Base-by-base conservation (phyloP, 805 yeast species). In the Zygoascus tannicola region DNA sequence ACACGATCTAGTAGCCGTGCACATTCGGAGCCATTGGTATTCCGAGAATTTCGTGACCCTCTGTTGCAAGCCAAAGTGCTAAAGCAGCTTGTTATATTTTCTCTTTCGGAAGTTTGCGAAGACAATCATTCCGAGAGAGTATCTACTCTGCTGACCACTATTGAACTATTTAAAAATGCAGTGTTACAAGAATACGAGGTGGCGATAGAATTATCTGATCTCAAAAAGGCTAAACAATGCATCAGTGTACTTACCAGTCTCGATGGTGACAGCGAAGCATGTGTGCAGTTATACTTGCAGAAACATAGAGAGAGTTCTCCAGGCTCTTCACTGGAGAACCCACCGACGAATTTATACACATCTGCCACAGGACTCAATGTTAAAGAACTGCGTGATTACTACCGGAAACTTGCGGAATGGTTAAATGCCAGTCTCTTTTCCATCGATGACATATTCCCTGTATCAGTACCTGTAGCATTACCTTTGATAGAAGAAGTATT, bases 161-260 rank as follows among this genome's bases (percentile, higher is more conserved):
- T 77, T 32, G 90, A 81, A 54, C 66, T 84, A 16, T 84, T 85
- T 56, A 80, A 81, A 34, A 81, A 74, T 56, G 84, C 92, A 0
- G 69, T 82, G 5, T 58, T 85, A 14, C 62, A 76, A 38, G 94
- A 85, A 56, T 69, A 84, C 46, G 88, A 82, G 41, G 60, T 69
- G 23, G 79, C 73, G 48, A 70, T 72, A 47, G 75, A 72, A 36
- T 55, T 67, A 1, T 62, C 67, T 36, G 75, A 78, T 33, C 74
- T 60, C 30, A 62, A 56, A 4, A 60, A 59, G 15, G 62, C 63
- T 4, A 57, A 58, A 32, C 60, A 56, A 33, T 63, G 57, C 44
- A 64, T 65, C 3, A 45, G 48, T 34, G 63, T 62, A 2, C 59
- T 58, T 43, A 59, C 47, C 22, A 51, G 37, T 48, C 61, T 54